Conservation (phyloP, 2,329 filamentous ascomycete species). For the Pseudohalonectria lignicola region DNA sequence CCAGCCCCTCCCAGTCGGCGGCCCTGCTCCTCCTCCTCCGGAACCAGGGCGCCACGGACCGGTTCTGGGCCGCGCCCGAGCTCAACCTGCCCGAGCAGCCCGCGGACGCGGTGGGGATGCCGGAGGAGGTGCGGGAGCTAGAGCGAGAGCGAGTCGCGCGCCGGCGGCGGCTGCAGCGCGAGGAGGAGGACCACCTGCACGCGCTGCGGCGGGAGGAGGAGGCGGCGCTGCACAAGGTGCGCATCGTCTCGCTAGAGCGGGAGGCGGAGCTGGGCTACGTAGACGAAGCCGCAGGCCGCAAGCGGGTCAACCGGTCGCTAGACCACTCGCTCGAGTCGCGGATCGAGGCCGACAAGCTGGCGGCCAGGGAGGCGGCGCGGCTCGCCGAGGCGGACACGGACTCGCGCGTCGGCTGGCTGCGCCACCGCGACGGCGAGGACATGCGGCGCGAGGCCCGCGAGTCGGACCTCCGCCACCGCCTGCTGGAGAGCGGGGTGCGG, state of each 20-base stretch:
- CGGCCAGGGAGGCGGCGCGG: neutral
- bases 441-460: neutral
- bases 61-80: slow-evolving; percentile 6
- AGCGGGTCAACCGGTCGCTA: neutral
- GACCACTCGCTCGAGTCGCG: neutral
- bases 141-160: slow-evolving; percentile 6
- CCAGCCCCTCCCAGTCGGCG: neutral
- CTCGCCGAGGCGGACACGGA: neutral
- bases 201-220: slow-evolving; percentile 6
- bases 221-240: slow-evolving; percentile 2
- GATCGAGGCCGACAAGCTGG: neutral
- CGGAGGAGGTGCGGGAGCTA: slow-evolving; percentile 8
- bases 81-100: slow-evolving; percentile 6
- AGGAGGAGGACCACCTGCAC: slow-evolving; percentile 6
- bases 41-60: slow-evolving; percentile 1
- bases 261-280: neutral
- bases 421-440: neutral
- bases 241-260: neutral
- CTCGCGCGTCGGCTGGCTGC: neutral
- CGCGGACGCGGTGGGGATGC: slow-evolving; percentile 6
- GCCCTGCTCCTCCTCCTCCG: slow-evolving; percentile 4
- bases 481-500: neutral
- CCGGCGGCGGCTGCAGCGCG: slow-evolving; percentile 3
- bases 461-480: neutral
- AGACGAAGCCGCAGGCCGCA: neutral